Conservation (phyloP, 2,329 filamentous ascomycete species). For the Fusarium pseudonygamai region DNA sequence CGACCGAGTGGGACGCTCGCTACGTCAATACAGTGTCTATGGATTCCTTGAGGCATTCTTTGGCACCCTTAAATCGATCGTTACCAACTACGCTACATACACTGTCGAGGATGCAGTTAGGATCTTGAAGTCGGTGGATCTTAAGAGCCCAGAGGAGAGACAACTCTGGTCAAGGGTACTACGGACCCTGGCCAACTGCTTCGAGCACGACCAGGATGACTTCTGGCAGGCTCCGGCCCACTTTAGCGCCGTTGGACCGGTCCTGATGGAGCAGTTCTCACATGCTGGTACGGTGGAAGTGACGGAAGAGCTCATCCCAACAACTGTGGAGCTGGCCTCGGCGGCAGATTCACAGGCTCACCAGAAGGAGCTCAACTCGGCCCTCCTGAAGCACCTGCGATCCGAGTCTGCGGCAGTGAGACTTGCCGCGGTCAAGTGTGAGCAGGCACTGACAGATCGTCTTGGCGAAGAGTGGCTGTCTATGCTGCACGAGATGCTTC, state of each 20-base stretch:
- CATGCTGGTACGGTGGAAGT: conserved; percentile 57
- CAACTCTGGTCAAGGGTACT: conserved; percentile 76
- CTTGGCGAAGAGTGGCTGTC: conserved; percentile 94
- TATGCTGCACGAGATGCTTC: conserved; percentile 93
- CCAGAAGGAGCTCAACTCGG: conserved; percentile 86
- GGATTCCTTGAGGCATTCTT: conserved; percentile 84
- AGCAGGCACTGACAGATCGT: conserved; percentile 80
- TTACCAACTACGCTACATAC: conserved; percentile 91
- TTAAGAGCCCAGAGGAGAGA: conserved; percentile 61
- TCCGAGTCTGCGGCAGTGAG: conserved; percentile 76
- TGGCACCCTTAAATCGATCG: conserved; percentile 87
- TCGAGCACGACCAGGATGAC: conserved; percentile 90
- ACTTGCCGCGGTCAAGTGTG: conserved; percentile 81
- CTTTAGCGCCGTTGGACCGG: conserved; percentile 76
- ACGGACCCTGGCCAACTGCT: conserved; percentile 76
- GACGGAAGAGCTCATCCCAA: conserved; percentile 69
- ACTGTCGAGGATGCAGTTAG: conserved; percentile 78
- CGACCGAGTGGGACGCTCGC: conserved; percentile 64
- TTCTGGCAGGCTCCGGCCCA: conserved; percentile 96
- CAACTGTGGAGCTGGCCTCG: conserved; percentile 81
- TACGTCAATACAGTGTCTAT: conserved; percentile 81
- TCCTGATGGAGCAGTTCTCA: conserved; percentile 74
- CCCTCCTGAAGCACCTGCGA: conserved; percentile 81
- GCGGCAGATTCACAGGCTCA: conserved; percentile 88
- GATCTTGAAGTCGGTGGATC: conserved; percentile 62